A percentile compares a stretch with the other conserved stretches of the same genome.
Conservation (phyloP, 2,329 filamentous ascomycete species). For the Fusarium sp. region DNA sequence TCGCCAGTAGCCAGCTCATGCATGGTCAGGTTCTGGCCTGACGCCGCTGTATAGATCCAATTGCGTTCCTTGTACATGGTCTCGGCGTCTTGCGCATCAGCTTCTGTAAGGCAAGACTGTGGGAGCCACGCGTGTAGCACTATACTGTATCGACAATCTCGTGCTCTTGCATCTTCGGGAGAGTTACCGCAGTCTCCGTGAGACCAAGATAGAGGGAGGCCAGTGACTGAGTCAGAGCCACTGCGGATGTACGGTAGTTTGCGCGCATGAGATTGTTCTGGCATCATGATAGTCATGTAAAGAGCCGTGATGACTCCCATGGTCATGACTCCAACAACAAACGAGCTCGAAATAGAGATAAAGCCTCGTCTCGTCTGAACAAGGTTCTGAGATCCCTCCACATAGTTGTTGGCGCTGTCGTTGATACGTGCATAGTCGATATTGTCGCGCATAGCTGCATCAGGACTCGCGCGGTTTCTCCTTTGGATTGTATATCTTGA, state of each 20-base stretch:
- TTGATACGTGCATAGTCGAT: background rate
- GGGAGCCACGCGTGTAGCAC: conserved; percentile 10
- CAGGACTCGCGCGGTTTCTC: background rate
- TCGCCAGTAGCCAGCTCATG: background rate
- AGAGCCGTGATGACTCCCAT: background rate
- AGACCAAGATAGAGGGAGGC: conserved; percentile 9
- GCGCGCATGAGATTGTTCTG: background rate
- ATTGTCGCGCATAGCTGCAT: background rate
- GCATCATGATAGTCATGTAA: background rate
- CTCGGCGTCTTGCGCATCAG: background rate
- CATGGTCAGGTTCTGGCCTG: conserved; percentile 1
- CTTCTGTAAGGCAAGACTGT: conserved; percentile 4
- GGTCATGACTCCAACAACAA: background rate
- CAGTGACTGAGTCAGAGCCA: conserved; percentile 3
- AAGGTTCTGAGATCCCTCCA: background rate
- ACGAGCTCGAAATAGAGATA: background rate
- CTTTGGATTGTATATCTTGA: background rate
- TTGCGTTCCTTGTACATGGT: background rate
- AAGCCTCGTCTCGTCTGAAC: too few species aligned
- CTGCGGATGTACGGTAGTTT: background rate
- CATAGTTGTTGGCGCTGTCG: background rate
- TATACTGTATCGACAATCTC: conserved; percentile 9
- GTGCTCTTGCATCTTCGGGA: background rate
- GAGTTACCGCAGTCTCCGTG: conserved; percentile 13
- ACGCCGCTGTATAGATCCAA: background rate